phyloP scores from a whole-genome alignment of 164 flowering plant genomes.

The Annona squamosa region DNA sequence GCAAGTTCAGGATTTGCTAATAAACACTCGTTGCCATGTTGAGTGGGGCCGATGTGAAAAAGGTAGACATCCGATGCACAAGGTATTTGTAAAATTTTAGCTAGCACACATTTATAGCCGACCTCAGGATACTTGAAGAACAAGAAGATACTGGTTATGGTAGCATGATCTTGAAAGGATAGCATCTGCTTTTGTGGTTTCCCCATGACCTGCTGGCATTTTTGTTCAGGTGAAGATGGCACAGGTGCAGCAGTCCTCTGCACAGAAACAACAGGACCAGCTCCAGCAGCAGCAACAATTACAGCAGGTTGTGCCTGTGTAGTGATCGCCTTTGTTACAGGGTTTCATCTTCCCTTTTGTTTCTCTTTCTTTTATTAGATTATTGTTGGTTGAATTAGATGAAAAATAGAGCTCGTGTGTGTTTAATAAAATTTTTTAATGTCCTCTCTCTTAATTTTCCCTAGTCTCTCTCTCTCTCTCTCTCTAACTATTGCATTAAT shows the following conservation, averaged over 20 bases:
- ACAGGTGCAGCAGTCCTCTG: conserved; percentile 14
- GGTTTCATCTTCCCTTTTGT: background rate
- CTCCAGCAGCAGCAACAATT: conserved; percentile 59
- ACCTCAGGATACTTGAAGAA: background rate
- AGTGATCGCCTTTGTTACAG: background rate
- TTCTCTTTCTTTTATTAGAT: background rate
- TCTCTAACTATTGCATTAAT: too few relatives aligned
- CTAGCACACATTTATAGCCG: background rate
- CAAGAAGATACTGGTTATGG: background rate
- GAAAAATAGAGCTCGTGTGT: background rate
- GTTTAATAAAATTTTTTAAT: background rate
- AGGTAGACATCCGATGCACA: background rate
- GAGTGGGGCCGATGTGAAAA: background rate
- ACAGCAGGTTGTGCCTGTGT: conserved; percentile 35
- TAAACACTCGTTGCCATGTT: too few relatives aligned
- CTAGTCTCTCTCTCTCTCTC: too few relatives aligned
- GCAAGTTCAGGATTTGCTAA: too few relatives aligned
- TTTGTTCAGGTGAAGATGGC: conserved; percentile 14
- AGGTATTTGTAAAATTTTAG: background rate
- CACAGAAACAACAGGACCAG: conserved; percentile 59
- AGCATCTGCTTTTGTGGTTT: background rate
- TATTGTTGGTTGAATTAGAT: background rate
- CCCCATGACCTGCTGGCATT: background rate
- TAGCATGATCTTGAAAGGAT: background rate
- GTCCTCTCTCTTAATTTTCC: background rate